Evolutionary conservation across 495 filamentous ascomycete species (phyloP), one percentile per base, ranked within the genome.

Genomic region (Penicillium canescens): DNA sequence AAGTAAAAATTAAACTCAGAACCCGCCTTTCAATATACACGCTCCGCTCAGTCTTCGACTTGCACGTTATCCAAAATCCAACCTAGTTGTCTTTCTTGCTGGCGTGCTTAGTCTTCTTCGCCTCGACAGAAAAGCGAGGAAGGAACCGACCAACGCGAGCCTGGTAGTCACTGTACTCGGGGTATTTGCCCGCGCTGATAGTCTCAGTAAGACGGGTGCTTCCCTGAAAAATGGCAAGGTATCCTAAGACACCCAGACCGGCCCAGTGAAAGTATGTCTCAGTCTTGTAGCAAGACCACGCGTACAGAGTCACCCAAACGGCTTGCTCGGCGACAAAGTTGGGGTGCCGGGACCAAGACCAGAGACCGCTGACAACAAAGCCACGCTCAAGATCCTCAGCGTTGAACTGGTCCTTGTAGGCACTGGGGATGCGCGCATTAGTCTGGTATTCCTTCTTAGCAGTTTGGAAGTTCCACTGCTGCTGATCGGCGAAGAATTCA

Each of bases 251-350:
- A 11, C 93, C 94, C n/a, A 83, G 55, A 14, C 79, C 82, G 3
- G 87, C 82, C 92, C 92, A 99, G 69, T 87, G 92, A 67, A 82
- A 84, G 42, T 84, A 79, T 7, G 74, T 81, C 35, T 85, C 80
- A 14, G 86, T 89, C 50, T 82, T 78, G 66, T 78, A 90, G 71
- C 86, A 91, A 55, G 79, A 81, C 94, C 94, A 99, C 52, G 87
- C 78, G 67, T 98, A 98, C 50, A 97, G 65, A 23, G 81, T 65
- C 34, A 96, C 70, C 95, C 95, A 99, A 65, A 98, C 84, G 24
- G 86, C 80, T 73, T 98, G 93, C 70, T 99, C 95, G 36, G 90
- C 88, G 24, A 86, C 82, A 64, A 97, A 98, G 72, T 98, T 98
- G 36, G 95, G 95, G 69, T 99, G 95, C 8, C 95, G 84, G 52